Evolutionary conservation across 1,284 basidiomycete genomes (phyloP), one percentile per base, ranked within the genome.

Genomic region (Moniliella sp.): DNA sequence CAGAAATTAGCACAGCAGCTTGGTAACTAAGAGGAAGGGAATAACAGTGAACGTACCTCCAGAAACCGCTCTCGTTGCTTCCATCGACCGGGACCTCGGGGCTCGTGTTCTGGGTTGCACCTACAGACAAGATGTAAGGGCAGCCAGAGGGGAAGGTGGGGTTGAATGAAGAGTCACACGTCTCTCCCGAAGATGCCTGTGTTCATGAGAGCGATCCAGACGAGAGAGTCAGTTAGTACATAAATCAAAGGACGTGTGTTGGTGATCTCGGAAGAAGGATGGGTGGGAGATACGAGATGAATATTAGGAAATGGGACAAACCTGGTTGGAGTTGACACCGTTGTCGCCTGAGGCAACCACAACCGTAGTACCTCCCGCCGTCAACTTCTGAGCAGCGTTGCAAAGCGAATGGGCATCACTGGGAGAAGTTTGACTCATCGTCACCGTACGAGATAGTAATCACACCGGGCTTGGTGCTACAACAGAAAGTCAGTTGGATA

Each of bases 11-110:
- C 8, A 27, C 14, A 27, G 16, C 26, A 13, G 14, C 16, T 15
- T 15, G 14, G 16, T 11, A 25, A 25, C 11, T 11, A 25, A 25
- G n/a, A 28, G 49, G 9, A 42, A 11, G 3, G 28, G 17, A 17
- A 17, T 8, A 11, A 29, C 11, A 7, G 23, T 16, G 13, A 17
- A 17, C 9, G 4, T 11, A 15, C 15, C 69, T 70, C 32, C 62
- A 66, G 64, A 74, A 73, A 51, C 53, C 62, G n/a, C 21, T n/a
- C 32, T 67, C 43, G 11, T 47, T 21, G 17, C 39, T 40, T 3
- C 28, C 36, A 15, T 33, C 25, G 9, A 47, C 43, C 4, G 47
- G 49, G 7, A 45, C 42, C 36, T 61, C 56, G 14, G 57, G 57
- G 4, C 8, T 15, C 14, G 23, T 28, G 27, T 18, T 23, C 18